phyloP scores from a whole-genome alignment of 2,329 filamentous ascomycete genomes.

The Diplodia intermedia region DNA sequence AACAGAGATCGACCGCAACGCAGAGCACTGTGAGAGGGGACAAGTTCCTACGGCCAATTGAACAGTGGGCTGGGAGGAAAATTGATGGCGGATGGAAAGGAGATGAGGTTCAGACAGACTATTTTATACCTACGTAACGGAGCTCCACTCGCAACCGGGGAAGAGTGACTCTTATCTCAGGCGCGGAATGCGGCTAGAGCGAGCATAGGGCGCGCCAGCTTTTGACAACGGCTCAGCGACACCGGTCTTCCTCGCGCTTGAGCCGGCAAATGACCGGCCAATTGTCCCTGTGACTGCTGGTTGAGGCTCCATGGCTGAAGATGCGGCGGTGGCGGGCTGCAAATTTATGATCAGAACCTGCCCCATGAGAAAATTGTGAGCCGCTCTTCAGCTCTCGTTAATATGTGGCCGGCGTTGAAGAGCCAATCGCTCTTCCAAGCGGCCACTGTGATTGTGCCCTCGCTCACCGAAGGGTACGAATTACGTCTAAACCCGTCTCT shows the following conservation, averaged over 20 bases:
- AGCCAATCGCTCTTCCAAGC: background rate
- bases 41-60: background rate
- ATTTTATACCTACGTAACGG: slow-evolving; percentile 17
- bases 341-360: background rate
- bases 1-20: background rate
- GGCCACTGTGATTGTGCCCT: background rate
- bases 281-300: slow-evolving; percentile 11
- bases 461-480: background rate
- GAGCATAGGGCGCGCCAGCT: slow-evolving; percentile 19
- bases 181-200: background rate
- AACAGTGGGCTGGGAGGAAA: background rate
- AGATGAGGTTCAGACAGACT: background rate
- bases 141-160: background rate
- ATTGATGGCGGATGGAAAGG: background rate
- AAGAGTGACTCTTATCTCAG: slow-evolving; percentile 26
- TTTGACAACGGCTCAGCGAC: slow-evolving; percentile 14
- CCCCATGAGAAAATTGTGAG: background rate
- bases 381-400: background rate
- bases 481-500: background rate
- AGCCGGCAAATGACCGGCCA: slow-evolving; percentile 18
- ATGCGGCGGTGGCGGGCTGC: background rate
- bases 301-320: background rate
- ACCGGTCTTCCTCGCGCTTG: slow-evolving; percentile 2
- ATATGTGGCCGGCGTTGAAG: background rate
- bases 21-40: background rate